Evolutionary conservation across 164 flowering plant species (phyloP), one percentile per base, ranked within the genome.

Genomic region (Tetrastigma voinierianum): DNA sequence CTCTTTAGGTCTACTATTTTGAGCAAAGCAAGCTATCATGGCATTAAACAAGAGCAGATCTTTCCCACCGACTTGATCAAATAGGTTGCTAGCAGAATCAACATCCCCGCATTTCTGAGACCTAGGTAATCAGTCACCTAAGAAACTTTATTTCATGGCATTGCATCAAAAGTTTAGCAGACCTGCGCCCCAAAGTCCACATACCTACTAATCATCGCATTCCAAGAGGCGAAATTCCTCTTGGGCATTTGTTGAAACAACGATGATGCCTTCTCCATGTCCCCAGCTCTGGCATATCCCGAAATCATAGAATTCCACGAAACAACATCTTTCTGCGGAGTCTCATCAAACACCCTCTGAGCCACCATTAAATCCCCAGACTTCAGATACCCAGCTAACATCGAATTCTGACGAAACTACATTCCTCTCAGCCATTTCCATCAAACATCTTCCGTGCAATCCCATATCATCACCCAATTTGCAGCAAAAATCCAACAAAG

Each of bases 291-390:
- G 7, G 76, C 74, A 69, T 74, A 80, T 57, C 80, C 76, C 12
- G 78, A 71, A 10, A 80, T 43, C 66, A 76, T 72, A 1, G 80
- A 74, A 67, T 80, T 80, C 83, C 83, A 80, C 10, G 83, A 80
- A 25, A 79, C 47, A 32, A 74, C 80, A 71, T 76, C 82, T 53
- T 67, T 79, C 66, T 15, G 43, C 1, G 80, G 82, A 16, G 73
- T 79, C 68, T 73, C 67, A 66, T 67, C 72, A 62, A 79, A 79
- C 49, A 79, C 59, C 59, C 46, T 57, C 32, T 54, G 74, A 16
- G 77, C 80, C 64, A 60, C 66, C 15, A 10, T 69, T 21, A 73
- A 32, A 51, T 79, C 59, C 51, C 77, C 77, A 48, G 67, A 46
- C 65, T 65, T 79, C 69, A 79, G 48, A 67, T 73, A 56, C 69